Conservation (phyloP, 192 early-diverging fungal genomes). For the Diversispora eburnea region DNA sequence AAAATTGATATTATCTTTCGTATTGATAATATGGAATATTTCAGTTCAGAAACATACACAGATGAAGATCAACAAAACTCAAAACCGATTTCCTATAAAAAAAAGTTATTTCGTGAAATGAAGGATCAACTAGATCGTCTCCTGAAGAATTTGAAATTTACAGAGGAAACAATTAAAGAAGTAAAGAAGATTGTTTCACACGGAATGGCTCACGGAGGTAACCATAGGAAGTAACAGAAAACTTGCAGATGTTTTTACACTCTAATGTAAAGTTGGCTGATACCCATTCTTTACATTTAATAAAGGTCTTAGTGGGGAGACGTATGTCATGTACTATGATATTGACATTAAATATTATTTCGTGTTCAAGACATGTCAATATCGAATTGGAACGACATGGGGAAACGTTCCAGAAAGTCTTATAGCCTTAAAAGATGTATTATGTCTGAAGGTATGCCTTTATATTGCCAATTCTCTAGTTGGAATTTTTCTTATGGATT, state of each 20-base stretch:
- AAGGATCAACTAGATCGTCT: conserved; percentile 21
- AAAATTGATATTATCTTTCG: conserved; percentile 23
- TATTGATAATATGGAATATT: conserved; percentile 25
- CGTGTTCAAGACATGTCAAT: conserved; percentile 8
- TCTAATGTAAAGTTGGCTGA: neutral
- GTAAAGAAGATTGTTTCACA: neutral
- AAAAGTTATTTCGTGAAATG: conserved; percentile 12
- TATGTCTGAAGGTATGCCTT: conserved; percentile 14
- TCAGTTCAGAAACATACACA: conserved; percentile 14
- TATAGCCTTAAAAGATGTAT: neutral
- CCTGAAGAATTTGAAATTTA: conserved; percentile 19
- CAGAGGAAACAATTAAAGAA: conserved; percentile 8
- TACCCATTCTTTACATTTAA: neutral
- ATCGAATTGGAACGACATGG: conserved; percentile 6
- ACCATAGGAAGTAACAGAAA: neutral
- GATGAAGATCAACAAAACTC: conserved; percentile 7
- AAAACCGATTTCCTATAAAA: conserved; percentile 9
- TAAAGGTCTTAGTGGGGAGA: neutral
- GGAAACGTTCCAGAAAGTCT: conserved; percentile 19
- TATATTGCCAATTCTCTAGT: conserved; percentile 7
- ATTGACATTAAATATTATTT: conserved; percentile 7
- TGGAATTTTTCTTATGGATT: neutral
- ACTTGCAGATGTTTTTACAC: neutral
- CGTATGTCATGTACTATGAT: conserved; percentile 18
- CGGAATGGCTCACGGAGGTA: neutral